Evolutionary conservation across 345 rosid species (phyloP).

Genomic region (Lumnitzera racemosa): DNA sequence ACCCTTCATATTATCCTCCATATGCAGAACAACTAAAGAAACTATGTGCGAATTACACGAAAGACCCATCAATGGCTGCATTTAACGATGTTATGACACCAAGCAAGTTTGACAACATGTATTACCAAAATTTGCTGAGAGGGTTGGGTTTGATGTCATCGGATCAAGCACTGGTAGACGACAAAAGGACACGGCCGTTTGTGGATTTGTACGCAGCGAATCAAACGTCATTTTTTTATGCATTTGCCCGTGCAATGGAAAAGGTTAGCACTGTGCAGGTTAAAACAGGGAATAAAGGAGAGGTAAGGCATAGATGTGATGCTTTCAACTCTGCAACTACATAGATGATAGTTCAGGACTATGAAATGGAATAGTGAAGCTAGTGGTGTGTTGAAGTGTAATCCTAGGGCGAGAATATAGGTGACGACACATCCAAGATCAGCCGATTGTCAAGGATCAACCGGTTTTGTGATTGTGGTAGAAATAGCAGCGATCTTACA

Average conservation of each 20-base stretch:
- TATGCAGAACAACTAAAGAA: constrained; percentile 37
- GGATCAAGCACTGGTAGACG: constrained; percentile 40
- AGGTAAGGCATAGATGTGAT: constrained; percentile 51
- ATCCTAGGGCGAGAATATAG: too few relatives aligned
- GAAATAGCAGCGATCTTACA: too few relatives aligned
- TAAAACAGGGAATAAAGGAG: constrained; percentile 46
- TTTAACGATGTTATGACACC: constrained; percentile 64
- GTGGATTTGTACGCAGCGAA: constrained; percentile 47
- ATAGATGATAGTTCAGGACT: neutral
- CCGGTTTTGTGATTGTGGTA: too few relatives aligned
- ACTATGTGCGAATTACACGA: constrained; percentile 42
- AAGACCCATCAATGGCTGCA: constrained; percentile 42
- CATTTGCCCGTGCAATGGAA: constrained; percentile 47
- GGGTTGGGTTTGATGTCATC: constrained; percentile 52
- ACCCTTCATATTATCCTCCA: constrained; percentile 26
- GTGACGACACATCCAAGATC: too few relatives aligned
- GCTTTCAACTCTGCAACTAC: constrained; percentile 31
- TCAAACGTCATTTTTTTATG: constrained; percentile 39
- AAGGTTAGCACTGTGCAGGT: constrained; percentile 32
- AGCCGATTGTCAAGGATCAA: too few relatives aligned
- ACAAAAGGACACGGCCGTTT: constrained; percentile 35
- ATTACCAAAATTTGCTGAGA: constrained; percentile 39
- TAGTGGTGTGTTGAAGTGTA: too few relatives aligned
- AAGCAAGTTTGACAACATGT: constrained; percentile 77
- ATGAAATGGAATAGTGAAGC: neutral